Conservation (phyloP, 2,329 filamentous ascomycete species). For the Penicillium glabrum region DNA sequence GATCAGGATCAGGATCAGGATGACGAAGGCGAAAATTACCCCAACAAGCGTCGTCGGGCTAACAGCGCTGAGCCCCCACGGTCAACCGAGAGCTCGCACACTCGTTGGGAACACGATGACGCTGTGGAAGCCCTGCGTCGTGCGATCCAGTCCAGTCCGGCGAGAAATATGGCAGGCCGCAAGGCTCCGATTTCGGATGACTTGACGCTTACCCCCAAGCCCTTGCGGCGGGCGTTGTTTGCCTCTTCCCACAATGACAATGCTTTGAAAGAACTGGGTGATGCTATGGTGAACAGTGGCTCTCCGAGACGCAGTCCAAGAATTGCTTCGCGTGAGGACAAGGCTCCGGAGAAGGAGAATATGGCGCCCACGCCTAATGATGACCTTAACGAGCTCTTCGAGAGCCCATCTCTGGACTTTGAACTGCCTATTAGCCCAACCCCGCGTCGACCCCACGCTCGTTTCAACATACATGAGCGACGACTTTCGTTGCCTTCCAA, state of each 20-base stretch:
- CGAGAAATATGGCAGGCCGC: slow-evolving; percentile 49
- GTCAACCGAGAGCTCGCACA: slow-evolving; percentile 33
- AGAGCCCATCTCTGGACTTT: slow-evolving; percentile 54
- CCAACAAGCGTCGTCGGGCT: slow-evolving; percentile 45
- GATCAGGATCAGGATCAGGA: slow-evolving; percentile 33
- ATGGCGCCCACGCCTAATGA: slow-evolving; percentile 48
- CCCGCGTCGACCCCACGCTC: slow-evolving; percentile 55
- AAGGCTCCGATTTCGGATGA: slow-evolving; percentile 43
- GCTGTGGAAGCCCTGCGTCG: slow-evolving; percentile 50
- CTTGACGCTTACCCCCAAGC: slow-evolving; percentile 56
- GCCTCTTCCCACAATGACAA: slow-evolving; percentile 38
- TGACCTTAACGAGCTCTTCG: slow-evolving; percentile 66
- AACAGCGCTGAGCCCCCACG: slow-evolving; percentile 49
- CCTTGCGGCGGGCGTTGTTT: slow-evolving; percentile 48
- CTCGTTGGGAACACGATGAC: slow-evolving; percentile 38
- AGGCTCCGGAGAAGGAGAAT: slow-evolving; percentile 59
- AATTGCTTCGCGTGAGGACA: slow-evolving; percentile 35
- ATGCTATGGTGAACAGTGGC: slow-evolving; percentile 44
- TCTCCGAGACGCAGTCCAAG: slow-evolving; percentile 48
- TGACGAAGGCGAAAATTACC: slow-evolving; percentile 31
- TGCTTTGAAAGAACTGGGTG: slow-evolving; percentile 37
- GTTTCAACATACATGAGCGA: slow-evolving; percentile 37
- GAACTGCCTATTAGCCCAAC: slow-evolving; percentile 56
- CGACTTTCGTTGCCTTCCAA: slow-evolving; percentile 39
- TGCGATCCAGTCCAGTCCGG: slow-evolving; percentile 63